These are phyloP conservation scores for Incumbomyces lentus DNA, from an alignment of 2,329 filamentous ascomycete genomes.

Conservation along the genomic window DNA sequence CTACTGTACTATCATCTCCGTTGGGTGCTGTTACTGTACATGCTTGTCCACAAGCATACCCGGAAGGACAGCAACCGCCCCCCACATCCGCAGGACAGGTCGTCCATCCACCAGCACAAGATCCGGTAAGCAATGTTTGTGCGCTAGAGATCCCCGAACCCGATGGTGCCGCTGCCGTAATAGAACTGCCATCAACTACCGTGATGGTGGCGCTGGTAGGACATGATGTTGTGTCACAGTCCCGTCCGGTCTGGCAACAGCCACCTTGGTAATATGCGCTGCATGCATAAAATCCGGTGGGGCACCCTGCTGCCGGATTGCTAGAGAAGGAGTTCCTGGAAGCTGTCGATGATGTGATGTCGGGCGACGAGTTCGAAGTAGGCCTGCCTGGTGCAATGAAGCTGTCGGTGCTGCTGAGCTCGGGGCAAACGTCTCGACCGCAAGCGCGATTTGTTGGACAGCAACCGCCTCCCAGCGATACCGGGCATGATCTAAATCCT, in stretches of 20 bases:
- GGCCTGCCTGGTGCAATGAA: slow-evolving; percentile 29
- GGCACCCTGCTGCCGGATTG: slow-evolving; percentile 45
- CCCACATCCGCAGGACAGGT: slow-evolving; percentile 55
- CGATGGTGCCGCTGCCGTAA: slow-evolving; percentile 58
- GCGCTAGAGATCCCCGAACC: slow-evolving; percentile 30
- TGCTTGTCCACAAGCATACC: slow-evolving; percentile 60
- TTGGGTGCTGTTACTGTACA: slow-evolving; percentile 50
- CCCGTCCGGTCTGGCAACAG: slow-evolving; percentile 77
- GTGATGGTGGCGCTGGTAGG: slow-evolving; percentile 53
- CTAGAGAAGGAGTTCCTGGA: slow-evolving; percentile 25
- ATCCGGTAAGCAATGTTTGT: slow-evolving; percentile 27
- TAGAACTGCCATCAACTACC: slow-evolving; percentile 52
- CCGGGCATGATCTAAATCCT: slow-evolving; percentile 37
- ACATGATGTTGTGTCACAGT: slow-evolving; percentile 75
- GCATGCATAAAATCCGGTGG: slow-evolving; percentile 86
- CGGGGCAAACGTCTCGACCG: slow-evolving; percentile 31
- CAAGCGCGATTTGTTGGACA: slow-evolving; percentile 38
- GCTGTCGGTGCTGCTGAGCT: slow-evolving; percentile 21
- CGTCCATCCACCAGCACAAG: slow-evolving; percentile 73
- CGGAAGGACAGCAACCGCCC: slow-evolving; percentile 74
- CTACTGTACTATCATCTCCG: slow-evolving; percentile 39
- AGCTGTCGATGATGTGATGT: slow-evolving; percentile 27
- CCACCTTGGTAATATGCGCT: slow-evolving; percentile 68
- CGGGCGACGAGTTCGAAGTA: slow-evolving; percentile 22
- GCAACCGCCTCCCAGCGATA: slow-evolving; percentile 33